Evolutionary conservation across 164 flowering plant species (phyloP), one percentile per base, ranked within the genome.

Genomic region (Magnolia sinica): DNA sequence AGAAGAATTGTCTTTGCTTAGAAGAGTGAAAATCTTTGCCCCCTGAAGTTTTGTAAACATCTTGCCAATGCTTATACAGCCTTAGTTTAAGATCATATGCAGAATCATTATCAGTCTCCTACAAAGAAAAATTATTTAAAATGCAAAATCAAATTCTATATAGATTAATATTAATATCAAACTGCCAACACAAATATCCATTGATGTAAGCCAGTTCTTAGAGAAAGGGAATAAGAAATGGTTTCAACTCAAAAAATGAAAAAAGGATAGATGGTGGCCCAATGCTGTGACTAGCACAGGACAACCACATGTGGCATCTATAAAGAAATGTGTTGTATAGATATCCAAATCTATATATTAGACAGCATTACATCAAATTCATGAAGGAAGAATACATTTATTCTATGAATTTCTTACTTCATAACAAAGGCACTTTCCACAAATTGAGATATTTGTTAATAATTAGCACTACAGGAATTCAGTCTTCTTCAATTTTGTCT

Each of bases 21-120:
- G 98, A 93, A 50, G 88, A 88, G 84, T 85, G 79, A 73, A 92
- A 92, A 73, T 91, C 89, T 64, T 61, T 79, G 76, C 91, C 89
- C 23, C 93, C 94, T 75, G 89, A 77, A 74, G 68, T 81, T 78
- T 83, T 77, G 76, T 84, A 87, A 24, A 84, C 72, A 74, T 88
- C 87, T 82, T 89, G 78, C 95, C 97, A 92, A 83, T 91, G 93
- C 75, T 87, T 80, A 82, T 85, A 85, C 69, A 95, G 77, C 80
- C 82, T 88, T 52, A 29, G 80, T 81, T 89, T 87, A 45, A 91
- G 88, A 71, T 80, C 91, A 81, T 78, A 76, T 61, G 58, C 50
- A 79, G 81, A 71, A 77, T 78, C 70, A 20, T 20, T 14, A 18
- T 81, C 76, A 51, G 16, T 24, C 71, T 80, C 84, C 88, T 85